phyloP scores from a whole-genome alignment of 805 yeast genomes.

The Vanderwaltozyma yarrowii region DNA sequence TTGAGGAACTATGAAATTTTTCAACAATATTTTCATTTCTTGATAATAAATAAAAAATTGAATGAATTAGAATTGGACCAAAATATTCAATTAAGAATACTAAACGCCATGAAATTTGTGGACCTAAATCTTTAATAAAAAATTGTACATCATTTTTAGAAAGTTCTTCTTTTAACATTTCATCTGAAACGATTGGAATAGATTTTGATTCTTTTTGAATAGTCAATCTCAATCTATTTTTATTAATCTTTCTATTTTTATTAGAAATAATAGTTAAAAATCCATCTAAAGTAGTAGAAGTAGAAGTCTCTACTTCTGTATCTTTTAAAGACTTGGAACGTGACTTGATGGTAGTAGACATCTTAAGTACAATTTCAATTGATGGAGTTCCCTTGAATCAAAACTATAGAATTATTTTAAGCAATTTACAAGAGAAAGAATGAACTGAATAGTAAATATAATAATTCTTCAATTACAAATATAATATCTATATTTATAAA shows the following conservation, averaged over 20 bases:
- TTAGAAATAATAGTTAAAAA: conserved; percentile 36
- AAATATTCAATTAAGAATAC: conserved; percentile 83
- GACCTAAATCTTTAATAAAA: conserved; percentile 80
- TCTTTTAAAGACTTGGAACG: conserved; percentile 50
- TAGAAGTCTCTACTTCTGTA: conserved; percentile 25
- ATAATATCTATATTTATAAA: too few species aligned
- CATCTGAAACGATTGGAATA: conserved; percentile 19
- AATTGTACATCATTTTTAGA: conserved; percentile 34
- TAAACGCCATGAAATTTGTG: conserved; percentile 84
- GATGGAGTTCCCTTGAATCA: too few species aligned
- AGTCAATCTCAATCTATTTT: conserved; percentile 50
- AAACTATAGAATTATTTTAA: too few species aligned
- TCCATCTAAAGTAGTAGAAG: conserved; percentile 35
- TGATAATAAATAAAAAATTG: conserved; percentile 45
- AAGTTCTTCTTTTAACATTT: conserved; percentile 27
- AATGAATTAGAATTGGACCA: conserved; percentile 81
- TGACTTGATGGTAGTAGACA: conserved; percentile 40
- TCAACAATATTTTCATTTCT: conserved; percentile 5
- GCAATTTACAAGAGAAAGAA: too few species aligned
- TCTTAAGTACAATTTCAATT: too few species aligned
- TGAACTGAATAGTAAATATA: too few species aligned
- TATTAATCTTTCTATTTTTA: conserved; percentile 34
- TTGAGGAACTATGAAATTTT: conserved; percentile 7
- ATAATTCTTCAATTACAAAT: too few species aligned
- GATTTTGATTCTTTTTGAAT: conserved; percentile 26